Conservation (phyloP, 106 monocot genomes). For the Allium fistulosum region DNA sequence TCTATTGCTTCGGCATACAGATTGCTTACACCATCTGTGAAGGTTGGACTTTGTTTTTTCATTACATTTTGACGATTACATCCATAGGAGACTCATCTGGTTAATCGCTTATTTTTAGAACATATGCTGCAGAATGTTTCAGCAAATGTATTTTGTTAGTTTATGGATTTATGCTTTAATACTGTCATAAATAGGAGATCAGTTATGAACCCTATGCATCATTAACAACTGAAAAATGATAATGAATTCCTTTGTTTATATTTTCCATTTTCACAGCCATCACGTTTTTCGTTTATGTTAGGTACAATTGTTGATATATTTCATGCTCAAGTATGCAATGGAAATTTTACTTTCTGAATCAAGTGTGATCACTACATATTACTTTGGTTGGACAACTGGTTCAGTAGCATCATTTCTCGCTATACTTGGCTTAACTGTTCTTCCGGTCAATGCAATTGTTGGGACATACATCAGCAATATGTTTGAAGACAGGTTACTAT, state of each 20-base stretch:
- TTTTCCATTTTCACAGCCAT: background rate
- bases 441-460: slow-evolving; percentile 87
- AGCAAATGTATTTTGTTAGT: too few species aligned
- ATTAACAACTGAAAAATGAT: too few species aligned
- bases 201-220: too few species aligned
- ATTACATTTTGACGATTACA: too few species aligned
- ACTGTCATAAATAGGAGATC: too few species aligned
- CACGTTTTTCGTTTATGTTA: slow-evolving; percentile 17
- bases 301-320: slow-evolving; percentile 95
- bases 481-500: slow-evolving; percentile 89
- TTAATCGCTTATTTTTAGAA: too few species aligned
- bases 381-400: slow-evolving; percentile 82
- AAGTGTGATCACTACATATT: slow-evolving; percentile 77
- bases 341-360: slow-evolving; percentile 96
- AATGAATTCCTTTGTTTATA: background rate
- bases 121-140: too few species aligned
- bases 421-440: slow-evolving; percentile 83
- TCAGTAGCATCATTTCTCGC: slow-evolving; percentile 85
- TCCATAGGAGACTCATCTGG: too few species aligned
- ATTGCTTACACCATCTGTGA: slow-evolving; percentile 91
- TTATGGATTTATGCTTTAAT: too few species aligned
- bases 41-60: slow-evolving; percentile 34
- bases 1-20: slow-evolving; percentile 83
- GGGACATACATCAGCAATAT: slow-evolving; percentile 92
- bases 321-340: slow-evolving; percentile 99